phyloP scores from a whole-genome alignment of 2,329 filamentous ascomycete genomes.

The Aspergillus bombycis region DNA sequence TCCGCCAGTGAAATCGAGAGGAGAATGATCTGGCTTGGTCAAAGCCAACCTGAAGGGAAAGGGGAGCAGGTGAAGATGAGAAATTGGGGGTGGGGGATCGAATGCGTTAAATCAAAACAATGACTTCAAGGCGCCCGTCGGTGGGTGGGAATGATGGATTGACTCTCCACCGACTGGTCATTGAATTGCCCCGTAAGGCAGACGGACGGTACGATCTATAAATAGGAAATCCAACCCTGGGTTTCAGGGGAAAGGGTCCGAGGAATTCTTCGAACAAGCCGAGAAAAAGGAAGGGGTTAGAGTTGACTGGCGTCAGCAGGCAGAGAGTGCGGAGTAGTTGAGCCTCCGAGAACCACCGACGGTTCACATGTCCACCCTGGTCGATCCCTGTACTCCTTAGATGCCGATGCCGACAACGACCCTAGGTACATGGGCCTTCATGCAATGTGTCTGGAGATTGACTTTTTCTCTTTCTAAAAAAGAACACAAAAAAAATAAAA shows the following conservation, averaged over 20 bases:
- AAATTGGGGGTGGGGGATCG: not conserved
- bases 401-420: not conserved
- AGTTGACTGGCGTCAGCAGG: no score
- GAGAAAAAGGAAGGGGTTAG: no score
- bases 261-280: not conserved
- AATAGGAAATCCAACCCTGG: not conserved
- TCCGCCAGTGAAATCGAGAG: not conserved
- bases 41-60: not conserved
- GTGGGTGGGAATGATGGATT: not conserved
- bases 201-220: not conserved
- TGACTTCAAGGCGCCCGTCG: not conserved
- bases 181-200: not conserved
- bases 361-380: not conserved
- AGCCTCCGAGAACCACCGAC: not conserved
- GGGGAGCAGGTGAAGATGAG: not conserved
- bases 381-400: not conserved
- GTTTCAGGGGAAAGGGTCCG: not conserved
- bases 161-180: not conserved
- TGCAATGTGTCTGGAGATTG: not conserved
- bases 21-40: conserved; percentile 1
- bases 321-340: not conserved
- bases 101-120: not conserved
- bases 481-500: not conserved
- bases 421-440: not conserved
- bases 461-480: not conserved